A percentile compares a stretch with the other conserved stretches of the same genome.
These are phyloP conservation scores for Hordeum vulgare DNA, from an alignment of 176 grass and related monocot genomes.

Conservation along the genomic window MorexV3_pseudomolecules_assembly NC_058522.1:582303081-582303580, in stretches of 20 bases:
- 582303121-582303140: not conserved
- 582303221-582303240: not conserved
- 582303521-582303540: not conserved
- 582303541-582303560: not conserved
- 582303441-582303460: slow-evolving; percentile 19
- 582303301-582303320: not conserved
- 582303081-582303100: not conserved
- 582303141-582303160: not conserved
- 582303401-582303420: not conserved
- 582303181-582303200: not conserved
- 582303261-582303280: not conserved
- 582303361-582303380: no score
- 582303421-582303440: slow-evolving; percentile 16
- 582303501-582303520: not conserved
- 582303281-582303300: slow-evolving; percentile 6
- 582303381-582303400: not conserved
- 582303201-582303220: not conserved
- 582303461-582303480: not conserved
- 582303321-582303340: not conserved
- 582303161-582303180: not conserved
- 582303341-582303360: slow-evolving; percentile 2
- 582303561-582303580: slow-evolving; percentile 36
- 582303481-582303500: not conserved
- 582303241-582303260: not conserved
- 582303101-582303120: not conserved